Evolutionary conservation across 2,329 filamentous ascomycete species (phyloP).

Genomic region (Diaporthe aspalathi): DNA sequence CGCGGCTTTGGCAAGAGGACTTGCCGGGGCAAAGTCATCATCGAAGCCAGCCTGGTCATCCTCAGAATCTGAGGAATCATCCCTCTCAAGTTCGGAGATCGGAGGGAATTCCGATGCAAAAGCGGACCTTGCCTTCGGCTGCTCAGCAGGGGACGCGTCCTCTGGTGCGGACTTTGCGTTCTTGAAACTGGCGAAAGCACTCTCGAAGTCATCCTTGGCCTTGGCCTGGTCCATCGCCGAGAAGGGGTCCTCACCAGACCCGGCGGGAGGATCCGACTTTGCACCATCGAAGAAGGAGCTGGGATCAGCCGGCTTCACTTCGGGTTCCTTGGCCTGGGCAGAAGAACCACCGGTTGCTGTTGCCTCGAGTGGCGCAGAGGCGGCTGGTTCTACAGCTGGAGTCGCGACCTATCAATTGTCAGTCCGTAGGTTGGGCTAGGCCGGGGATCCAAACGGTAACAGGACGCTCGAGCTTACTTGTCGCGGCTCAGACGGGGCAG

Average conservation of each 20-base stretch:
- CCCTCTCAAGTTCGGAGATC: conserved; percentile 84
- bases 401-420: conserved; percentile 43
- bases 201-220: conserved; percentile 85
- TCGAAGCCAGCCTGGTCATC: conserved; percentile 88
- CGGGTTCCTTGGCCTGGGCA: conserved; percentile 32
- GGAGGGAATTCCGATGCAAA: conserved; percentile 90
- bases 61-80: conserved; percentile 86
- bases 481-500: conserved; percentile 76
- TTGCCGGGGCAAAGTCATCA: conserved; percentile 85
- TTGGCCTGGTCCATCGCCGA: conserved; percentile 64
- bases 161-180: conserved; percentile 60
- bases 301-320: conserved; percentile 35
- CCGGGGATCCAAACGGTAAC: conserved; percentile 74
- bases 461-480: conserved; percentile 81
- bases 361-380: conserved; percentile 48
- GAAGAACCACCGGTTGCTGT: conserved; percentile 44
- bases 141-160: conserved; percentile 52
- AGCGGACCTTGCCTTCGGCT: conserved; percentile 58
- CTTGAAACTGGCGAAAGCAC: conserved; percentile 82
- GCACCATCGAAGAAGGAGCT: conserved; percentile 35
- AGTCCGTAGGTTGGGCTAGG: conserved; percentile 63
- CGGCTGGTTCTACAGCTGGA: conserved; percentile 42
- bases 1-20: conserved; percentile 53
- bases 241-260: conserved; percentile 60
- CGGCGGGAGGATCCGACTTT: conserved; percentile 32